A percentile compares a stretch with the other conserved stretches of the same genome.
Evolutionary conservation across 2,329 filamentous ascomycete genomes (phyloP).

Genomic region (Chaetomium globosum): DNA sequence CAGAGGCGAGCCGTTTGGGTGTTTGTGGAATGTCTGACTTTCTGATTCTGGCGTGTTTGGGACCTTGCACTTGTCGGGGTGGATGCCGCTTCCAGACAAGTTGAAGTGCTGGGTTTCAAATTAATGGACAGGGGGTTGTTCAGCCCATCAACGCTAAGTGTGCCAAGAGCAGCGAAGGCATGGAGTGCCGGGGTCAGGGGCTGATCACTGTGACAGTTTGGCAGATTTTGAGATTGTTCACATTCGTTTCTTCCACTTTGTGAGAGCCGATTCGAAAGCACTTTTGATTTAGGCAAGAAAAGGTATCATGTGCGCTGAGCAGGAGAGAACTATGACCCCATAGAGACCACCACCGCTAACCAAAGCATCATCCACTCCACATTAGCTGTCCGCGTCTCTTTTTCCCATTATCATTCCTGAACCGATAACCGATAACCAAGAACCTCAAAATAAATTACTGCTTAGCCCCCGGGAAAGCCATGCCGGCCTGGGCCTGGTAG

Average conservation of each 20-base stretch:
- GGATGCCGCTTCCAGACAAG: conserved; percentile 13
- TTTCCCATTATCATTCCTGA: neutral
- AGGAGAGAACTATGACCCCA: neutral
- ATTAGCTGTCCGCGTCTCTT: neutral
- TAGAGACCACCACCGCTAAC: neutral
- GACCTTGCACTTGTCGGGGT: conserved; percentile 1
- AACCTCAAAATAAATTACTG: neutral
- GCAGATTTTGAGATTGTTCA: neutral
- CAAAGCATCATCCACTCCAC: neutral
- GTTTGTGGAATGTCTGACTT: neutral
- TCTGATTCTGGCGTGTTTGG: neutral
- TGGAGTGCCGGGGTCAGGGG: neutral
- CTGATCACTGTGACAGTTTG: neutral
- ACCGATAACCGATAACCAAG: too few relatives aligned
- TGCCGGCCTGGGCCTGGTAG: conserved; percentile 41
- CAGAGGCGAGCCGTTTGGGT: neutral
- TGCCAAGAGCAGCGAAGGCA: conserved; percentile 6
- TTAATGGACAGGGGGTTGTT: conserved; percentile 9
- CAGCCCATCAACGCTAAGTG: conserved; percentile 14
- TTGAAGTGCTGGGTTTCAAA: conserved; percentile 10
- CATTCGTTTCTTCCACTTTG: too few relatives aligned
- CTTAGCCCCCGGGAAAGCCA: conserved; percentile 36
- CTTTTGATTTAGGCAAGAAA: neutral
- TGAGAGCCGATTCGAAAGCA: neutral
- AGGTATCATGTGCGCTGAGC: conserved; percentile 6